Percentiles rank a stretch among this genome's conserved stretches.
Evolutionary conservation across 495 filamentous ascomycete species (phyloP).

Genomic region (Baudoinia panamericana): DNA sequence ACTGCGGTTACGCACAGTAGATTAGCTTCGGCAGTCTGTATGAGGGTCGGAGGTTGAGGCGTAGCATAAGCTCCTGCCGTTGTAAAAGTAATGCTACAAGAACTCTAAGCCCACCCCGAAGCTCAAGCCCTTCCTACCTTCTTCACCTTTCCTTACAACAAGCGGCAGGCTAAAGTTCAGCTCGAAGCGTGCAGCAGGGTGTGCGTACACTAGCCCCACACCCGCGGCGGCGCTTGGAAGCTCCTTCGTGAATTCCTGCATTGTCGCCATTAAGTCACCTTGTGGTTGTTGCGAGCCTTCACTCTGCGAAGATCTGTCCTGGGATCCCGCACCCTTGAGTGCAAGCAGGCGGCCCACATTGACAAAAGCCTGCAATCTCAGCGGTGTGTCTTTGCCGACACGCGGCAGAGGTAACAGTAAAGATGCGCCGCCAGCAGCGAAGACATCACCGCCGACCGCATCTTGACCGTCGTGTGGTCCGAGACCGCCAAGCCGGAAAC

Average conservation of each 20-base stretch:
- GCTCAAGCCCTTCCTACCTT: slow-evolving; percentile 77
- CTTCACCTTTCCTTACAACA: slow-evolving; percentile 66
- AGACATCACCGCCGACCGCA: slow-evolving; percentile 81
- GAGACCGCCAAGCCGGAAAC: slow-evolving; percentile 77
- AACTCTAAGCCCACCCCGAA: slow-evolving; percentile 92
- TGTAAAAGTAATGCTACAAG: slow-evolving; percentile 39
- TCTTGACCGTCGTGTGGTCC: slow-evolving; percentile 77
- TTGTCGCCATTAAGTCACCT: slow-evolving; percentile 38
- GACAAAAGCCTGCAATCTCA: slow-evolving; percentile 77
- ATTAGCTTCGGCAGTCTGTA: too few relatives aligned
- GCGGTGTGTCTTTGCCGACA: slow-evolving; percentile 62
- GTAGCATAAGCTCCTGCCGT: too few relatives aligned
- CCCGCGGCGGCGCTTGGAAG: slow-evolving; percentile 79
- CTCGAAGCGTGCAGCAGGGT: slow-evolving; percentile 83
- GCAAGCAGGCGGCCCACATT: slow-evolving; percentile 80
- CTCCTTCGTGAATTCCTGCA: slow-evolving; percentile 55
- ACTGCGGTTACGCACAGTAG: too few relatives aligned
- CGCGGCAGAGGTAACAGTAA: slow-evolving; percentile 72
- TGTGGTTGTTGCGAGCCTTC: slow-evolving; percentile 41
- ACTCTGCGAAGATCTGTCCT: slow-evolving; percentile 30
- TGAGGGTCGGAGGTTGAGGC: too few relatives aligned
- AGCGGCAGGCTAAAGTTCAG: slow-evolving; percentile 85
- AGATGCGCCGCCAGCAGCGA: slow-evolving; percentile 73
- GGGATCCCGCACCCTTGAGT: slow-evolving; percentile 39
- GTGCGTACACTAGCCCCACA: slow-evolving; percentile 83